Evolutionary conservation across 2,329 filamentous ascomycete species (phyloP), one percentile per base, ranked within the genome.

Genomic region (Clonostachys rosea): DNA sequence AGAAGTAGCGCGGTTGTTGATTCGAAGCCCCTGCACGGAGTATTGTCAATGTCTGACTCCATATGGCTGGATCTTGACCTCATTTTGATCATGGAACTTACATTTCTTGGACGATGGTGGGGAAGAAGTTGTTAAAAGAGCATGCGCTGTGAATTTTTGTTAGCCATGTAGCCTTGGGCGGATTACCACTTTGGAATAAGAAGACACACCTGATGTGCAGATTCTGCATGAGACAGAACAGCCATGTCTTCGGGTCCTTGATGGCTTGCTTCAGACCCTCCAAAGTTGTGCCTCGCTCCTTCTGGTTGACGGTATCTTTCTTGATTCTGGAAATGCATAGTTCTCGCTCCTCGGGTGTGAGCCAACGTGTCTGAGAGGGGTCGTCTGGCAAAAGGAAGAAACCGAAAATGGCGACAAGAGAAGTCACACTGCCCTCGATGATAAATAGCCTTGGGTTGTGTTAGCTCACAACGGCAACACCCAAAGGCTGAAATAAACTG

Each of bases 371-470:
- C 3, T 75, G 75, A 30, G 70, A 70, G 4, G 60, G 75, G 65
- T 43, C 73, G 13, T 62, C 60, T 2, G 61, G 61, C 2, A 64
- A 54, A 18, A 62, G 16, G 30, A 63, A 64, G 47, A 54, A 64
- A 5, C 58, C 58, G 1, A 46, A 7, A 7, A 62, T 36, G 8
- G 59, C 59, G 7, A 61, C 52, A 10, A 60, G 48, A 10, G 61
- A 56, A 2, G 60, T 61, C 9, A 63, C 71, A 2, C 71, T 68
- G 13, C 84, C 84, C 59, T 87, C 69, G 9, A 87, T 78, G 30
- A 87, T 84, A 56, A 86, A 87, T 0, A 86, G 67, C 82, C 63
- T 53, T 51, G 7, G 24, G 24, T 8, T 8, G 9, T 30, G 9
- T 49, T 24, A 50, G 52, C 3, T 51, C 50, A 30, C 52, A 14